A percentile compares a stretch with the other conserved stretches of the same genome.
These are phyloP conservation scores for Backusella sp. DNA, from an alignment of 192 early-diverging fungal species.

Conservation along the genomic window DNA sequence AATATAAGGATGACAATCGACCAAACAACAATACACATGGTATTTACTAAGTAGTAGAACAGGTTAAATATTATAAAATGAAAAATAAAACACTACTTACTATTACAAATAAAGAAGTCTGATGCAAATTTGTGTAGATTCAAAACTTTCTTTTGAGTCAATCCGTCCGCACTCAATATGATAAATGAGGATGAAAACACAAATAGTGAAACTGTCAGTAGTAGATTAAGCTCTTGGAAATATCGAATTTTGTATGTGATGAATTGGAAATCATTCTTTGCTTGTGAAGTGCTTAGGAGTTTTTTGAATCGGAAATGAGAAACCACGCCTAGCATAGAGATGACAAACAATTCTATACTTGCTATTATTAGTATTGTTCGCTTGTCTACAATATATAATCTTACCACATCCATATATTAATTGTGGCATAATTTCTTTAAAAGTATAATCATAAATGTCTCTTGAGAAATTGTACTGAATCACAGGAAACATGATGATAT, in stretches of 20 bases:
- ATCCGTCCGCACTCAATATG: slow-evolving; percentile 36
- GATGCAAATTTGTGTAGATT: slow-evolving; percentile 31
- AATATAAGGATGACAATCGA: slow-evolving; percentile 29
- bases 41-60: slow-evolving; percentile 15
- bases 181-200: slow-evolving; percentile 27
- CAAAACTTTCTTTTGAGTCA: slow-evolving; percentile 23
- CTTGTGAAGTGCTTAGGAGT: slow-evolving; percentile 18
- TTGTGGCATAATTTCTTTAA: slow-evolving; percentile 35
- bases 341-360: slow-evolving; percentile 25
- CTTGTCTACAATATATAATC: neutral
- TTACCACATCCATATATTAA: slow-evolving; percentile 31
- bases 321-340: slow-evolving; percentile 24
- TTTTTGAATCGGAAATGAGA: slow-evolving; percentile 38
- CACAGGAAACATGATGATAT: slow-evolving; percentile 36
- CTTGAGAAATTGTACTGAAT: slow-evolving; percentile 39
- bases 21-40: slow-evolving; percentile 21
- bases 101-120: slow-evolving; percentile 38
- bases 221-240: slow-evolving; percentile 33
- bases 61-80: neutral
- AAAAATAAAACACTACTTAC: slow-evolving; percentile 16
- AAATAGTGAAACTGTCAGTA: slow-evolving; percentile 22
- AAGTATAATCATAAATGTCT: slow-evolving; percentile 23
- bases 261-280: slow-evolving; percentile 13
- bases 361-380: neutral
- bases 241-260: slow-evolving; percentile 25